These are phyloP conservation scores for Teratosphaeria destructans DNA, from an alignment of 2,329 filamentous ascomycete species.

Conservation along the genomic window DNA sequence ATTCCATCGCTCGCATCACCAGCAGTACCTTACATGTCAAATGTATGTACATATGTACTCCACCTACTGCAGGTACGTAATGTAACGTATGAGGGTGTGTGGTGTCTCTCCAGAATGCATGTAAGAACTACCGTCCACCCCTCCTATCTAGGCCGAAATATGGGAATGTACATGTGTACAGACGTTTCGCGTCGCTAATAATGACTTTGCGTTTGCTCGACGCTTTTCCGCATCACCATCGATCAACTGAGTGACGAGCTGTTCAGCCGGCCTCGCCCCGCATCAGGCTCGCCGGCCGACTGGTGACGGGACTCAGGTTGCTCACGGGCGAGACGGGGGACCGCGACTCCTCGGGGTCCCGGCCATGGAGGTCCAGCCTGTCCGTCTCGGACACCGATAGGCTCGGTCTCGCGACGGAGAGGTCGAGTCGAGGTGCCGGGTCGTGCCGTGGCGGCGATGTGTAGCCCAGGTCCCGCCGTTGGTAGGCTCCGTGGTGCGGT, in stretches of 20 bases:
- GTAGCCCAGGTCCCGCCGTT: neutral
- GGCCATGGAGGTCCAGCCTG: neutral
- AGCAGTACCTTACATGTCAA: no score
- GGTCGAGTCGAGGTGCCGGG: neutral
- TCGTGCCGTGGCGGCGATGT: neutral
- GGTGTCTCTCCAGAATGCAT: neutral
- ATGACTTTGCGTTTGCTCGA: no score
- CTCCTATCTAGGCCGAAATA: no score
- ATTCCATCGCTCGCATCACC: no score
- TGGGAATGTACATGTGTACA: no score
- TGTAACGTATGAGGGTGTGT: neutral
- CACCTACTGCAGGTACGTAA: neutral
- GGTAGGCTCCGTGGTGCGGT: neutral
- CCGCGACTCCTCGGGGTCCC: neutral
- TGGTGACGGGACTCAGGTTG: slow-evolving; percentile 1
- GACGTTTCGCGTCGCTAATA: no score
- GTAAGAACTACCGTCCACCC: no score
- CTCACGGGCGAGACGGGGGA: slow-evolving; percentile 4
- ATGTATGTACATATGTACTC: neutral
- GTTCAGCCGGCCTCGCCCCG: neutral
- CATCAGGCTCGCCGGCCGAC: slow-evolving; percentile 2
- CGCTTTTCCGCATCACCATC: no score
- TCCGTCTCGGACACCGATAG: neutral
- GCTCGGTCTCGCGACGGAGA: neutral
- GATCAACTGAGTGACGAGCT: neutral